These are phyloP conservation scores for Fusarium nygamai DNA, from an alignment of 2,329 filamentous ascomycete species.

Conservation along the genomic window DNA sequence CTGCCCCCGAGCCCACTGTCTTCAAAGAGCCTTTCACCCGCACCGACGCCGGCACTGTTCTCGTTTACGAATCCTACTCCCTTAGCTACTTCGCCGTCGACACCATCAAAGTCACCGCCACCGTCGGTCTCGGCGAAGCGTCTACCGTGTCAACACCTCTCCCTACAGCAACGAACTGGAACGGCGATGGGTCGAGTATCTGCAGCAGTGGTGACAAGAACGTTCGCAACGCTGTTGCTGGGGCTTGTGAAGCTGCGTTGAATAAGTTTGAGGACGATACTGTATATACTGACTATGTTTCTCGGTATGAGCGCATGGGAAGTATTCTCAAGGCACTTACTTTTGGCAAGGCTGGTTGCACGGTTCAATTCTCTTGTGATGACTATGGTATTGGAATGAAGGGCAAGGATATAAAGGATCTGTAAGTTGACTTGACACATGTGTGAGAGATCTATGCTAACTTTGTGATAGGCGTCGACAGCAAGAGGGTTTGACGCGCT, in stretches of 20 bases:
- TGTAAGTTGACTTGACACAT: not conserved
- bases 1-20: not conserved
- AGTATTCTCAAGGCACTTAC: conserved; percentile 3
- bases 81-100: conserved; percentile 1
- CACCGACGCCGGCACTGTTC: not conserved
- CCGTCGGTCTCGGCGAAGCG: not conserved
- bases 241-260: not conserved
- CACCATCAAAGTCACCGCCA: conserved; percentile 2
- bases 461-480: not conserved
- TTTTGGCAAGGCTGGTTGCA: conserved; percentile 3
- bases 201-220: conserved; percentile 4
- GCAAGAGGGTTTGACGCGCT: not conserved
- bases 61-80: conserved; percentile 2
- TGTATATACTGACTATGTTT: not conserved
- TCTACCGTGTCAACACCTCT: conserved; percentile 2
- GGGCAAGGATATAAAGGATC: conserved; percentile 5
- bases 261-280: conserved; percentile 8
- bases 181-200: not conserved
- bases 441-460: not conserved
- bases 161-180: not conserved
- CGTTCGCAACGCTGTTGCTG: not conserved
- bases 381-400: conserved; percentile 21
- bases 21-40: not conserved
- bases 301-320: not conserved
- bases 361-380: conserved; percentile 9